Percentiles rank a stretch among this genome's conserved stretches.
These are phyloP conservation scores for Dysphania ambrosioides DNA, from an alignment of 148 eudicot species.

Conservation along the genomic window DNA sequence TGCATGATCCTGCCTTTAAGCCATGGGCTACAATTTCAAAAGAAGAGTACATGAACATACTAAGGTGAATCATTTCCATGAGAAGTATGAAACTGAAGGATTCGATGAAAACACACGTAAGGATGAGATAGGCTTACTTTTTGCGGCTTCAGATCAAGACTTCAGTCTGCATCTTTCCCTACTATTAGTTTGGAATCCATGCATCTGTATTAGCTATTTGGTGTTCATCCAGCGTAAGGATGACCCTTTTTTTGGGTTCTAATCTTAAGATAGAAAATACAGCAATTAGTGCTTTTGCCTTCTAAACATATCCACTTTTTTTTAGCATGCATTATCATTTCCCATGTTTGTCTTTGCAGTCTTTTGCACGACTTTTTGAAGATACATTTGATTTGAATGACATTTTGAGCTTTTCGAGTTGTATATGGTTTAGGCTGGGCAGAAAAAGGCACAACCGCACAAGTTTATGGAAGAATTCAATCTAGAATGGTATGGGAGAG, in stretches of 20 bases:
- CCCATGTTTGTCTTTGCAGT: not conserved
- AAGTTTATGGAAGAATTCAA: slow-evolving; percentile 94
- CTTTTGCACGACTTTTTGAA: not conserved
- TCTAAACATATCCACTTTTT: not conserved
- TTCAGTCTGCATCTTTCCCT: not conserved
- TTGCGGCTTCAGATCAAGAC: not conserved
- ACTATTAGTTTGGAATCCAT: not conserved
- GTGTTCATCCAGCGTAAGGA: not conserved
- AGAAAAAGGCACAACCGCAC: slow-evolving; percentile 79
- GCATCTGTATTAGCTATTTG: not conserved
- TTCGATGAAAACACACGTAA: slow-evolving; percentile 88
- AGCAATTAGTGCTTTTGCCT: not conserved
- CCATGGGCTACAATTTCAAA: slow-evolving; percentile 73
- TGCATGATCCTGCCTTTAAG: slow-evolving; percentile 70
- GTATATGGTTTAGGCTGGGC: slow-evolving; percentile 66
- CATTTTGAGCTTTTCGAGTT: not conserved
- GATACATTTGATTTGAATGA: not conserved
- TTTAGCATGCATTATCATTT: not conserved
- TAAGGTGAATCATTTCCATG: slow-evolving; percentile 89
- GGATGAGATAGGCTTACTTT: not conserved
- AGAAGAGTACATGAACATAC: slow-evolving; percentile 79
- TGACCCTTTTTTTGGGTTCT: too few species aligned
- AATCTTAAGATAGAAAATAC: not conserved
- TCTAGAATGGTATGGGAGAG: slow-evolving; percentile 77
- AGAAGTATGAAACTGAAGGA: slow-evolving; percentile 84